These are phyloP conservation scores for Camellia oleifera DNA, from an alignment of 179 eudicot species.

Conservation along the genomic window DNA sequence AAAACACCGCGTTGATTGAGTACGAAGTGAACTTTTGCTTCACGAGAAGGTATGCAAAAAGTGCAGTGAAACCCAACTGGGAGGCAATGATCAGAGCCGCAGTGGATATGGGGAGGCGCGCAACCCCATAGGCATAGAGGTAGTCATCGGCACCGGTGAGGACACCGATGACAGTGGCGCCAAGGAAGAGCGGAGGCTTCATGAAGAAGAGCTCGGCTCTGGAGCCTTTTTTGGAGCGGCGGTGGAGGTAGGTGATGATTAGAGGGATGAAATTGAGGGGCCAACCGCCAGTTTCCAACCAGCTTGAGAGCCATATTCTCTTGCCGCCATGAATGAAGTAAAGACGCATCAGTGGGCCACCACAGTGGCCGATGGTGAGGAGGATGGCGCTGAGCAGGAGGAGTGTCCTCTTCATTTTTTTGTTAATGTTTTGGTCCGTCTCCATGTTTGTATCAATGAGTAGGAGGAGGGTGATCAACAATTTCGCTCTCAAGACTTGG, in stretches of 20 bases:
- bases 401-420: constrained; percentile 20
- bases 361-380: constrained; percentile 41
- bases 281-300: constrained; percentile 66
- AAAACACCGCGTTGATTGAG: constrained; percentile 26
- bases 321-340: constrained; percentile 65
- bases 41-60: constrained; percentile 29
- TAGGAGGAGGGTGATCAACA: no score
- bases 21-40: constrained; percentile 29
- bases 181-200: constrained; percentile 15
- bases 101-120: constrained; percentile 33
- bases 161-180: constrained; percentile 18
- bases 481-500: no score
- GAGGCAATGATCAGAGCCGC: constrained; percentile 20
- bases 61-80: constrained; percentile 24
- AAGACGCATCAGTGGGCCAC: constrained; percentile 60
- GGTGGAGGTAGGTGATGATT: constrained; percentile 26
- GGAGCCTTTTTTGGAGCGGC: constrained; percentile 12
- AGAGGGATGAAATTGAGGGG: constrained; percentile 56
- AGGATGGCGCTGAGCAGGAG: constrained; percentile 36
- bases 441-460: neutral
- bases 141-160: constrained; percentile 27
- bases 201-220: constrained; percentile 17
- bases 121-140: constrained; percentile 28
- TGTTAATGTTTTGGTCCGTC: neutral
- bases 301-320: constrained; percentile 58